Evolutionary conservation across 805 yeast species (phyloP).

Genomic region (Blastobotrys attinorum): DNA sequence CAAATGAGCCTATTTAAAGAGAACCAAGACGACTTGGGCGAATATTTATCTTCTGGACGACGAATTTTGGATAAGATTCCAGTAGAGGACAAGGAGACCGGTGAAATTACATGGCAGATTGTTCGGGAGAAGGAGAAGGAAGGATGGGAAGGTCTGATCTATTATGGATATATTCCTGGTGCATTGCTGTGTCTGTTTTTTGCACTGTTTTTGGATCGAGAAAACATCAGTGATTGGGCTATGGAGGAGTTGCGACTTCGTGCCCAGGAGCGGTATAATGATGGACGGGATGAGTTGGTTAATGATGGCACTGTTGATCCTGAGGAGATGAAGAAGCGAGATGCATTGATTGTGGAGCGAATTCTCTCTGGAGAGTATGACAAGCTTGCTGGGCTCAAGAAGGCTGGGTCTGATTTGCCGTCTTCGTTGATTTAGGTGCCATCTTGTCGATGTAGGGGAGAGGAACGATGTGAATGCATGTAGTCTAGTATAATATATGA

Average conservation of each 20-base stretch:
- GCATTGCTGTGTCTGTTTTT: constrained; percentile 48
- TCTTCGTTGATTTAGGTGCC: constrained; percentile 25
- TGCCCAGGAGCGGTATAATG: constrained; percentile 57
- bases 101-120: constrained; percentile 70
- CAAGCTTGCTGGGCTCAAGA: constrained; percentile 34
- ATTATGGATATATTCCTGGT: constrained; percentile 66
- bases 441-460: too few species aligned
- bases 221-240: constrained; percentile 67
- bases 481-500: too few species aligned
- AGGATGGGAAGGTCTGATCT: constrained; percentile 78
- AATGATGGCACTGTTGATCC: constrained; percentile 16
- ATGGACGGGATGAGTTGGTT: constrained; percentile 39
- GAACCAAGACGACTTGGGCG: constrained; percentile 54
- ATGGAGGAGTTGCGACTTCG: constrained; percentile 71
- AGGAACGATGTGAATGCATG: too few species aligned
- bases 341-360: constrained; percentile 71
- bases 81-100: constrained; percentile 68
- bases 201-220: constrained; percentile 43
- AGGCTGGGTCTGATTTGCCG: constrained; percentile 30
- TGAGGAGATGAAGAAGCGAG: constrained; percentile 57
- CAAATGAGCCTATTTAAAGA: constrained; percentile 49
- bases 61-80: constrained; percentile 78
- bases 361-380: constrained; percentile 82
- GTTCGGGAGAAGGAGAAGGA: constrained; percentile 69
- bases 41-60: constrained; percentile 46